Base-by-base conservation (phyloP, 805 yeast species). In the Clavispora santaluciae region DNA sequence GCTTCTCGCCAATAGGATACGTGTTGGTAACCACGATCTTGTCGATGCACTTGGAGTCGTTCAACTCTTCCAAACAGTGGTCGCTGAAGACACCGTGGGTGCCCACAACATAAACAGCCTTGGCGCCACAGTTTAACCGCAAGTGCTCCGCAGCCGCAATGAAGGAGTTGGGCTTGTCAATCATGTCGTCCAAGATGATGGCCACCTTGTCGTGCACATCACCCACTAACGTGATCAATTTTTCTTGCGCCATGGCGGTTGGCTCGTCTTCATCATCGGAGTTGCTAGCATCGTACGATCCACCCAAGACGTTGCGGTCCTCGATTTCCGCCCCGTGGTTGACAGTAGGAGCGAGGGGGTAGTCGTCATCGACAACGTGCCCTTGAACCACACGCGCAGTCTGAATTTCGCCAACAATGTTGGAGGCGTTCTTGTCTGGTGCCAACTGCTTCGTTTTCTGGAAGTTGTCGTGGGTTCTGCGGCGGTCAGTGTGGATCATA, bases 131-230 rank as follows among this genome's bases (percentile, higher is more conserved):
- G 64, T 90, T 91, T 64, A 86, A 73, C 51, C 95, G 78, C 61
- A 95, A 79, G 68, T 93, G 99, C 68, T 93, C 99, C 24, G 99
- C 99, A 33, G 99, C 99, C 22, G 97, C 91, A 49, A 93, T 85
- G 60, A 90, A 91, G 8, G 95, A 81, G 49, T 83, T 82, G 34
- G 96, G 96, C 60, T 93, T 88, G 61, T 93, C 99, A 55, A 93
- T 84, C 95, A 93, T 87, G 61, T 93, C 99, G 66, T 93, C 99
- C 44, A 93, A 73, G 45, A 93, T 86, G 51, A 93, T 86, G 15
- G 97, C 98, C 6, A 95, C 86, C 63, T 86, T 86, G 53, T 81
- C 84, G 50, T 86, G 81, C 38, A 93, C 99, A 60, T 91, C 95
- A 46, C 99, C 99, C 34, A 93, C 99, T 42, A 93, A 74, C 11